phyloP scores from a whole-genome alignment of 257 asterid genomes.

The Nicotiana attenuata region DNA sequence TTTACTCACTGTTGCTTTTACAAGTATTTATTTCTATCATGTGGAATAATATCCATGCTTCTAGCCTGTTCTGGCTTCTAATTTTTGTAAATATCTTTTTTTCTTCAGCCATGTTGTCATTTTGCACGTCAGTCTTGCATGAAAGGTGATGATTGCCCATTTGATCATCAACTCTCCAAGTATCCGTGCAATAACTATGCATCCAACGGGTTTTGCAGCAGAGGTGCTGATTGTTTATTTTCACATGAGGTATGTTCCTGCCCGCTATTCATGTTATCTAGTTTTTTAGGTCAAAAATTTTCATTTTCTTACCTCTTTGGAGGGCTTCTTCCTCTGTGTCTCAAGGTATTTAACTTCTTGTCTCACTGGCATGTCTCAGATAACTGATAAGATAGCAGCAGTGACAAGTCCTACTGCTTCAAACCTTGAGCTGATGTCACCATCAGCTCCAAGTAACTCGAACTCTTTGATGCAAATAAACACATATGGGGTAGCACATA shows the following conservation, averaged over 20 bases:
- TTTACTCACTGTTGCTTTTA: not conserved
- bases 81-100: not conserved
- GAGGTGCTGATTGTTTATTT: constrained; percentile 82
- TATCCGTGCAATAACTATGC: constrained; percentile 67
- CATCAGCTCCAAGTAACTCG: constrained; percentile 25
- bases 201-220: constrained; percentile 61
- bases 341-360: not conserved
- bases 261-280: constrained; percentile 6
- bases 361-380: constrained; percentile 32
- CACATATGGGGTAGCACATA: constrained; percentile 17
- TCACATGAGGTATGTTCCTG: constrained; percentile 65
- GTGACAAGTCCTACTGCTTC: constrained; percentile 19
- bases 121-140: constrained; percentile 88
- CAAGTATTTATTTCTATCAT: not conserved
- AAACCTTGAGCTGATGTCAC: constrained; percentile 34
- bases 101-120: constrained; percentile 78
- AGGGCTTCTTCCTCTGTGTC: not conserved
- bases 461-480: constrained; percentile 32
- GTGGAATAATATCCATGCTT: not conserved
- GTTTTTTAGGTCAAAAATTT: constrained; percentile 10
- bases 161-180: constrained; percentile 84
- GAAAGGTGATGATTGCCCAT: constrained; percentile 96
- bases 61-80: not conserved
- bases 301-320: constrained; percentile 4
- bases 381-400: constrained; percentile 31